phyloP scores from a whole-genome alignment of 75 land plant species.

The Picea sitchensis region DNA sequence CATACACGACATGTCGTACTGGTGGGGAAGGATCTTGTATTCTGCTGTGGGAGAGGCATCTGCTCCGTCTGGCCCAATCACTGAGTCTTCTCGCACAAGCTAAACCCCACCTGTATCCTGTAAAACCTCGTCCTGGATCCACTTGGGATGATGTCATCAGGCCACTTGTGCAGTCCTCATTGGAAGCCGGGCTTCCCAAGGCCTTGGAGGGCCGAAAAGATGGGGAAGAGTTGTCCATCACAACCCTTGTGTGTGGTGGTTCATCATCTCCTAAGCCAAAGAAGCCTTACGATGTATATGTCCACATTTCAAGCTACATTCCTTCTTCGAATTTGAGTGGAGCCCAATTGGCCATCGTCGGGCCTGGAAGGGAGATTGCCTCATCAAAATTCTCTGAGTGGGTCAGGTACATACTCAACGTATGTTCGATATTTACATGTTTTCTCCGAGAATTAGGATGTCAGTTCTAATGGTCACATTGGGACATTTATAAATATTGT shows the following conservation, averaged over 20 bases:
- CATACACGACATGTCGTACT: conserved; percentile 81
- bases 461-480: no score
- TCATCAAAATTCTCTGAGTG: conserved; percentile 78
- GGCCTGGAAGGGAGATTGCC: conserved; percentile 64
- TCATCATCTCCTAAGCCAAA: conserved; percentile 1
- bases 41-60: conserved; percentile 77
- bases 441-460: background rate
- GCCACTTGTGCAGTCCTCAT: conserved; percentile 21
- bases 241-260: conserved; percentile 42
- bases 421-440: background rate
- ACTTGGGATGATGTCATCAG: conserved; percentile 4
- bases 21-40: conserved; percentile 30
- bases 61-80: conserved; percentile 63
- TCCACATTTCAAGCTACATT: conserved; percentile 52
- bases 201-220: conserved; percentile 26
- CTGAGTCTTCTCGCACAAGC: conserved; percentile 27
- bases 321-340: conserved; percentile 30
- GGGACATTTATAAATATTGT: no score
- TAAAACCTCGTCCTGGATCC: background rate
- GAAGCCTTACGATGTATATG: conserved; percentile 37
- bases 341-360: conserved; percentile 68
- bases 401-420: conserved; percentile 44
- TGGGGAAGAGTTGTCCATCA: conserved; percentile 50
- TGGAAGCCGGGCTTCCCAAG: conserved; percentile 19
- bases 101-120: conserved; percentile 26